These are phyloP conservation scores for Aspergillus viridinutans DNA, from an alignment of 2,329 filamentous ascomycete species.

Conservation along the genomic window DNA sequence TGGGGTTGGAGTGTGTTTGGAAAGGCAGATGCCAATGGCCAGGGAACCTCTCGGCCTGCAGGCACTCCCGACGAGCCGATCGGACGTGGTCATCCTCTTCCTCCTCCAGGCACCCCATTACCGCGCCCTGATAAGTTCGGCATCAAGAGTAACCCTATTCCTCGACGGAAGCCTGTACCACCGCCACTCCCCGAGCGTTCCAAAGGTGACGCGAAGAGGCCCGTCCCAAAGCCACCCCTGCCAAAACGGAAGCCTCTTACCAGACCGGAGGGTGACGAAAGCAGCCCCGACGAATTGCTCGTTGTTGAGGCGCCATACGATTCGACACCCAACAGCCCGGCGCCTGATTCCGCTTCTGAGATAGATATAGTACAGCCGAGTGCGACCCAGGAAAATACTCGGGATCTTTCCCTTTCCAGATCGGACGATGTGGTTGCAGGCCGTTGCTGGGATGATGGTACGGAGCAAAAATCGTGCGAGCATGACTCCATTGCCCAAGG, in stretches of 20 bases:
- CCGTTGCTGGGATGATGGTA: not conserved
- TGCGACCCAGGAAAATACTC: not conserved
- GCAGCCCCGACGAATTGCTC: conserved; percentile 51
- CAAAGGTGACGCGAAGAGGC: conserved; percentile 29
- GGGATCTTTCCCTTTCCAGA: not conserved
- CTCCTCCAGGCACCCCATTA: conserved; percentile 74
- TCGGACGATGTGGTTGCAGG: not conserved
- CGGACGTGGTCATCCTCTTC: conserved; percentile 75
- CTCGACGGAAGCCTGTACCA: conserved; percentile 62
- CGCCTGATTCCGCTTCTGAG: conserved; percentile 17
- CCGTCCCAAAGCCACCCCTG: conserved; percentile 45
- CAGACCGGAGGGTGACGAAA: conserved; percentile 29
- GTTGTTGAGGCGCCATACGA: conserved; percentile 63
- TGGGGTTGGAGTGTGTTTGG: conserved; percentile 53
- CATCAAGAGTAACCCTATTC: conserved; percentile 54
- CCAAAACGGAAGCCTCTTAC: conserved; percentile 45
- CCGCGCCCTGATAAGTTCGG: conserved; percentile 61
- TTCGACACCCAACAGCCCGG: conserved; percentile 47
- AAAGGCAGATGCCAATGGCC: conserved; percentile 38
- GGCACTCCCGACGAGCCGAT: conserved; percentile 64
- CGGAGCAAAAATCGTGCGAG: not conserved
- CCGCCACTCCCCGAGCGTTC: conserved; percentile 32
- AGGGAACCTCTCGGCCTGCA: conserved; percentile 36
- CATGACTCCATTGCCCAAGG: not conserved
- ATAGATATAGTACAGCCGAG: conserved; percentile 10